These are phyloP conservation scores for Nematocida ausubeli DNA, from an alignment of 371 early-diverging fungal species.

Conservation along the genomic window DNA sequence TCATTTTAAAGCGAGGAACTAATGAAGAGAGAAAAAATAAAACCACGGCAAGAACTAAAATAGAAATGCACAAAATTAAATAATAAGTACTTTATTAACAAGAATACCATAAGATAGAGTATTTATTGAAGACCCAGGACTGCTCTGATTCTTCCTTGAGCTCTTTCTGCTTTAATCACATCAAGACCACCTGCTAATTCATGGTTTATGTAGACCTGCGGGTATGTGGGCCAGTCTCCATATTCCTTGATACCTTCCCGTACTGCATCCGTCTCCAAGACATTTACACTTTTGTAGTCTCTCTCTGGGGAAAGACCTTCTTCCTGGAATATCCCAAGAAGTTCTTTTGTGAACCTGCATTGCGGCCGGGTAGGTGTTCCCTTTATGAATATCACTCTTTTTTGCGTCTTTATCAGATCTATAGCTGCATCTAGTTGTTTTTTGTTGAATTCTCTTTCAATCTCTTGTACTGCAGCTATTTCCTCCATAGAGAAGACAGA, in stretches of 20 bases:
- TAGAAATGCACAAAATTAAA: too few relatives aligned
- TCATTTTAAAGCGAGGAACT: too few relatives aligned
- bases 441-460: constrained; percentile 25
- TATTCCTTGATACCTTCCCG: constrained; percentile 72
- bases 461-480: constrained; percentile 20
- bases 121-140: background rate
- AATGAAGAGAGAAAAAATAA: too few relatives aligned
- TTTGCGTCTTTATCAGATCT: constrained; percentile 57
- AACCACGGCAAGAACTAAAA: too few relatives aligned
- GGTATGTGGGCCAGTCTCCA: constrained; percentile 89
- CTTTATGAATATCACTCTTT: constrained; percentile 83
- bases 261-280: constrained; percentile 75
- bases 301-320: constrained; percentile 2
- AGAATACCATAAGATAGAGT: too few relatives aligned
- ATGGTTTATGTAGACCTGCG: constrained; percentile 88
- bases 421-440: constrained; percentile 34
- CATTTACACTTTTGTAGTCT: constrained; percentile 72
- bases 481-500: constrained; percentile 39
- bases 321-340: constrained; percentile 45
- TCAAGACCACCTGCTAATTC: constrained; percentile 93
- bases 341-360: constrained; percentile 64
- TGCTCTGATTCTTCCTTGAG: constrained; percentile 2
- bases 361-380: constrained; percentile 69
- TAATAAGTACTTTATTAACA: too few relatives aligned
- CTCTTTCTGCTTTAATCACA: constrained; percentile 71